A percentile compares a stretch with the other conserved stretches of the same genome.
These are phyloP conservation scores for Oryza punctata DNA, from an alignment of 176 grass and related monocot species.

Conservation along the genomic window DNA sequence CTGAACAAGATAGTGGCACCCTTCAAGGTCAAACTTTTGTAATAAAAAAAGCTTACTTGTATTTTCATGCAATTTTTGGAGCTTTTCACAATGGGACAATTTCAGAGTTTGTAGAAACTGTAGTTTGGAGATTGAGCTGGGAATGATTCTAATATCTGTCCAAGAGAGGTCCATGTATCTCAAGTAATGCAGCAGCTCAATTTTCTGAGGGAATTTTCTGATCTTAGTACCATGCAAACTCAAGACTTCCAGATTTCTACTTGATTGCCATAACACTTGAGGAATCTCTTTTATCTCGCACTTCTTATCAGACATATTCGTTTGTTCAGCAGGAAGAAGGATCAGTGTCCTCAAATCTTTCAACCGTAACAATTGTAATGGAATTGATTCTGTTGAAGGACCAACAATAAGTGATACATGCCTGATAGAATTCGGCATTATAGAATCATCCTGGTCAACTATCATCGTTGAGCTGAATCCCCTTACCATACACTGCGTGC, in stretches of 20 bases:
- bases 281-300: slow-evolving; percentile 21
- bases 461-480: too few relatives aligned
- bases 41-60: neutral
- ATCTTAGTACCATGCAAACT: neutral
- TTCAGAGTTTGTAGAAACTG: neutral
- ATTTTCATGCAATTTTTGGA: neutral
- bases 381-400: neutral
- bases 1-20: neutral
- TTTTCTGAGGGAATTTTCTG: neutral
- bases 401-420: neutral
- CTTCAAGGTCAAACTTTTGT: slow-evolving; percentile 17
- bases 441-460: too few relatives aligned
- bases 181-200: neutral
- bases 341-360: too few relatives aligned
- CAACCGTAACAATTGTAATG: too few relatives aligned
- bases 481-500: too few relatives aligned
- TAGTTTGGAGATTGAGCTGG: neutral
- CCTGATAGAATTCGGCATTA: too few relatives aligned
- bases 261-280: too few relatives aligned
- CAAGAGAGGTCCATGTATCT: neutral
- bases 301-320: neutral
- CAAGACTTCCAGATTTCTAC: neutral
- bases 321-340: too few relatives aligned
- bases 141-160: neutral
- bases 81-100: neutral